These are phyloP conservation scores for Aspergillus cavernicola DNA, from an alignment of 495 filamentous ascomycete genomes.

Conservation along the genomic window DNA sequence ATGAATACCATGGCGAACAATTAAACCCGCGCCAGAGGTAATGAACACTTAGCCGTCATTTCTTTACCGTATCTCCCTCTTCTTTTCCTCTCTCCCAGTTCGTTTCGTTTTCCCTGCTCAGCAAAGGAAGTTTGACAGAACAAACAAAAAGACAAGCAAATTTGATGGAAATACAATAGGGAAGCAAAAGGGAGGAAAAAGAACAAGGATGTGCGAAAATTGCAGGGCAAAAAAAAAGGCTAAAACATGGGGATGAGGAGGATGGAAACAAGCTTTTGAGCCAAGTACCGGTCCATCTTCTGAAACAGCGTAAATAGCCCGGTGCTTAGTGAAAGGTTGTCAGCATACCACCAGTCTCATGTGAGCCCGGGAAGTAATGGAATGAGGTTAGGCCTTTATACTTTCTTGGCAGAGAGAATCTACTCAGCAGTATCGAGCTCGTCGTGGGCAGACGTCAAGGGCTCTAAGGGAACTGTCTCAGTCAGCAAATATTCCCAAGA, in stretches of 20 bases:
- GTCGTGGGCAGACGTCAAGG: conserved; percentile 82
- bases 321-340: not conserved
- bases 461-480: conserved; percentile 55
- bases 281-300: conserved; percentile 5
- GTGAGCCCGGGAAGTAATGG: not conserved
- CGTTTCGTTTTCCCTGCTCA: conserved; percentile 4
- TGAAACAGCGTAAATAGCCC: not conserved
- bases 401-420: conserved; percentile 23
- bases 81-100: not conserved
- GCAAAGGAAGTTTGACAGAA: not conserved
- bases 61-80: not conserved
- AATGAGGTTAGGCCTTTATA: not conserved
- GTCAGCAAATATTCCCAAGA: not conserved
- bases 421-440: conserved; percentile 97
- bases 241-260: not conserved
- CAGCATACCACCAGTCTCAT: conserved; percentile 1
- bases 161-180: conserved; percentile 4
- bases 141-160: not conserved
- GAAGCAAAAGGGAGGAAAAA: not conserved
- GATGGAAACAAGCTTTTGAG: conserved; percentile 3
- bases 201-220: not conserved
- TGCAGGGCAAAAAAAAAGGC: not conserved
- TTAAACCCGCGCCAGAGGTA: conserved; percentile 9
- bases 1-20: conserved; percentile 23
- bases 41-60: conserved; percentile 12